These are phyloP conservation scores for Boletus subcaerulescens DNA, from an alignment of 768 basidiomycete species.

Conservation along the genomic window DNA sequence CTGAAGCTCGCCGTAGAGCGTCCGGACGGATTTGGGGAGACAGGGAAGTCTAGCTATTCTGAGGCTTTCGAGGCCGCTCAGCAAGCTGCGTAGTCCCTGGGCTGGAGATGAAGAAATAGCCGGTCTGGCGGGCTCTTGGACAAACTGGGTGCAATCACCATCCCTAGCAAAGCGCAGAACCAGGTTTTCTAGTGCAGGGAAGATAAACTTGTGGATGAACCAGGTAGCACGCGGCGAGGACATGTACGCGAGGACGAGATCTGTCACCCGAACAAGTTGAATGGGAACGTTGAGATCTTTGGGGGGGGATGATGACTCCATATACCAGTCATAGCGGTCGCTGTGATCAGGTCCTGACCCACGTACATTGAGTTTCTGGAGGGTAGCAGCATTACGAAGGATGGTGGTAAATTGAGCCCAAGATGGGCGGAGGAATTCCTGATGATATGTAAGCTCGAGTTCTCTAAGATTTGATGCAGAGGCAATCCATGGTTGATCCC, in stretches of 20 bases:
- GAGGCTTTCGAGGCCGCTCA: slow-evolving; percentile 48
- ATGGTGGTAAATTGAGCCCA: slow-evolving; percentile 53
- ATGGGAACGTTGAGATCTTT: slow-evolving; percentile 30
- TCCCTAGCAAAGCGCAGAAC: slow-evolving; percentile 47
- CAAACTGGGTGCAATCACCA: slow-evolving; percentile 52
- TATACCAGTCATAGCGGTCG: slow-evolving; percentile 35
- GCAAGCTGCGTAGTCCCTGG: slow-evolving; percentile 34
- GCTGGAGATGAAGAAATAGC: slow-evolving; percentile 26
- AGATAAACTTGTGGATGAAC: slow-evolving; percentile 25
- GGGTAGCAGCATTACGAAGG: slow-evolving; percentile 49
- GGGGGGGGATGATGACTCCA: slow-evolving; percentile 5
- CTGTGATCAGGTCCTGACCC: slow-evolving; percentile 53
- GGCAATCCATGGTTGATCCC: slow-evolving; percentile 43
- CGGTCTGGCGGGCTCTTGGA: slow-evolving; percentile 37
- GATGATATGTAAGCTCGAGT: slow-evolving; percentile 62
- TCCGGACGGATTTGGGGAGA: slow-evolving; percentile 22
- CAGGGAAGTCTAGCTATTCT: slow-evolving; percentile 53
- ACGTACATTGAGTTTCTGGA: slow-evolving; percentile 50
- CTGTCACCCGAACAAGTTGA: slow-evolving; percentile 23
- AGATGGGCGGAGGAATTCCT: slow-evolving; percentile 56
- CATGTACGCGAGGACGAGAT: slow-evolving; percentile 50
- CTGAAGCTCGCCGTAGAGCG: slow-evolving; percentile 46
- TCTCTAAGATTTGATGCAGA: slow-evolving; percentile 37
- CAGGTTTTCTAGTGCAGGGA: slow-evolving; percentile 37
- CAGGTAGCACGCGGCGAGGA: slow-evolving; percentile 40